These are phyloP conservation scores for Tulasnella sp. DNA, from an alignment of 768 basidiomycete genomes.

Conservation along the genomic window DNA sequence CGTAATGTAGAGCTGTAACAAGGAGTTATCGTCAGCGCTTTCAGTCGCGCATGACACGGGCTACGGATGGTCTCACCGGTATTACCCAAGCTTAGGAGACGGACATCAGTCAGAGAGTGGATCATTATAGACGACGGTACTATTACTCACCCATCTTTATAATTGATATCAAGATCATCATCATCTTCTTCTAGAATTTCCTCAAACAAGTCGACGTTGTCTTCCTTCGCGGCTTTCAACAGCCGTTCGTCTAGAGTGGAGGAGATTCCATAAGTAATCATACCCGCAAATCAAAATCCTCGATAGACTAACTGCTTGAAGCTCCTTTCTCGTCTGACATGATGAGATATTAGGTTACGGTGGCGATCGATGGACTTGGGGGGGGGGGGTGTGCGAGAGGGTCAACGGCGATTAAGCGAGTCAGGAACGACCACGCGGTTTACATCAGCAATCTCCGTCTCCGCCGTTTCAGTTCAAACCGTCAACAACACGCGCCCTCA, in stretches of 20 bases:
- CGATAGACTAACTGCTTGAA: conserved; percentile 31
- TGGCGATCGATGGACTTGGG: neutral
- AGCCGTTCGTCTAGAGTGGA: conserved; percentile 64
- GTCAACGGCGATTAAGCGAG: neutral
- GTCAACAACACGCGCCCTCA: conserved; percentile 20
- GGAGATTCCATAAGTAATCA: neutral
- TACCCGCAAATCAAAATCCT: neutral
- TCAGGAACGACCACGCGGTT: conserved; percentile 7
- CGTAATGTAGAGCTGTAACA: conserved; percentile 18
- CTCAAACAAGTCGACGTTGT: conserved; percentile 69
- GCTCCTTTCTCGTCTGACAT: conserved; percentile 28
- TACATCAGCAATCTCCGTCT: conserved; percentile 7
- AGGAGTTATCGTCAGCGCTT: neutral
- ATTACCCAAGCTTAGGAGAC: conserved; percentile 60
- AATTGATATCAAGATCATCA: conserved; percentile 70
- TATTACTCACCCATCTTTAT: conserved; percentile 70
- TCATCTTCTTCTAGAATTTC: conserved; percentile 55
- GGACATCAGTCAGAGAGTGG: neutral
- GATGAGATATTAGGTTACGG: conserved; percentile 21
- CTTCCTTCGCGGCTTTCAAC: conserved; percentile 69
- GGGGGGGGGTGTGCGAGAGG: neutral
- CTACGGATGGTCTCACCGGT: conserved; percentile 58
- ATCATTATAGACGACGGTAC: conserved; percentile 21
- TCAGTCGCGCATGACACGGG: neutral
- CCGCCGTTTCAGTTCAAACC: conserved; percentile 24